Evolutionary conservation across 495 filamentous ascomycete genomes (phyloP).

Genomic region (Aspergillus baeticus): DNA sequence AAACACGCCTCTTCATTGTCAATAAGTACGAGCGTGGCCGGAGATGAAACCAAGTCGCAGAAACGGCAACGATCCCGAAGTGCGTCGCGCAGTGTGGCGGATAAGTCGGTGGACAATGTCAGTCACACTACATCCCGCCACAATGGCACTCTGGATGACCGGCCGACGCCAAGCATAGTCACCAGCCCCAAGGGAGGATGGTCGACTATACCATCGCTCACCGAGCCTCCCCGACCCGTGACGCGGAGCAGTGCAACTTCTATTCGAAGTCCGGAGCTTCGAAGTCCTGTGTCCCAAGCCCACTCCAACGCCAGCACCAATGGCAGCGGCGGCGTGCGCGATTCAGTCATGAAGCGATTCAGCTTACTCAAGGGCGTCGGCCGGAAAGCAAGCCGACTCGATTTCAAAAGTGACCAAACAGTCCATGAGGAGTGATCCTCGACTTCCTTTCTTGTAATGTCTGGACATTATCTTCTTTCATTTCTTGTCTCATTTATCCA

Average conservation of each 20-base stretch:
- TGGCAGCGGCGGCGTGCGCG: slow-evolving; percentile 33
- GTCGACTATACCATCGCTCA: slow-evolving; percentile 40
- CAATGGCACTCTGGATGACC: slow-evolving; percentile 23
- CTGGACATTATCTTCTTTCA: slow-evolving; percentile 24
- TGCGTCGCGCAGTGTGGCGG: slow-evolving; percentile 28
- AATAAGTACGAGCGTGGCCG: slow-evolving; percentile 19
- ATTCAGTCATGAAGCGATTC: slow-evolving; percentile 49
- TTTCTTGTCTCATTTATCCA: slow-evolving; percentile 2
- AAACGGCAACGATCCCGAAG: slow-evolving; percentile 33
- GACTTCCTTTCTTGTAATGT: slow-evolving; percentile 20
- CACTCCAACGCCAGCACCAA: slow-evolving; percentile 11
- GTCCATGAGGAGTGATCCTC: slow-evolving; percentile 38
- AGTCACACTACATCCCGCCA: slow-evolving; percentile 34
- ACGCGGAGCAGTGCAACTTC: slow-evolving; percentile 31
- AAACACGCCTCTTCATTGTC: slow-evolving; percentile 40
- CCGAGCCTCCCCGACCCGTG: slow-evolving; percentile 37
- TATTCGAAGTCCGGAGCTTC: slow-evolving; percentile 20
- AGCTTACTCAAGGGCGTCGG: slow-evolving; percentile 47
- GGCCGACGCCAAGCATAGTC: slow-evolving; percentile 16
- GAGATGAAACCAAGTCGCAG: slow-evolving; percentile 27
- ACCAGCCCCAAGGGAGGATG: slow-evolving; percentile 33
- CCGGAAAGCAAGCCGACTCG: slow-evolving; percentile 44
- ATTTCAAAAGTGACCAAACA: slow-evolving; percentile 33
- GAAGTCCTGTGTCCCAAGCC: slow-evolving; percentile 12
- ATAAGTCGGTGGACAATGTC: slow-evolving; percentile 35